Percentiles rank a stretch among this genome's conserved stretches.
phyloP scores from a whole-genome alignment of 2,329 filamentous ascomycete genomes.

The Arthrinium phaeospermum region DNA sequence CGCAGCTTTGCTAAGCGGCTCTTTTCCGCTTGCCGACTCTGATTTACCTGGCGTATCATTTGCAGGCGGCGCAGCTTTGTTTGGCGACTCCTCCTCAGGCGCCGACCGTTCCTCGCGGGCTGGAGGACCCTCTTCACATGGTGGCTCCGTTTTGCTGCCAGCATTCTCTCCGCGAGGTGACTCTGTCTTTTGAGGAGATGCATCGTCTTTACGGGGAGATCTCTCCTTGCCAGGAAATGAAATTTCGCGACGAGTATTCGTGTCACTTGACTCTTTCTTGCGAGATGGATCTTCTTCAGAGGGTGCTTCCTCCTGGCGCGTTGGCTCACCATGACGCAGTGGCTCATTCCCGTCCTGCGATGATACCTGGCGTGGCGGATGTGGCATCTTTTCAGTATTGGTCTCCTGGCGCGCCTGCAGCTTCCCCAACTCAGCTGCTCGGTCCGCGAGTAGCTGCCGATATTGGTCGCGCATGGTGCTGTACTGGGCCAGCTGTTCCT shows the following conservation, averaged over 20 bases:
- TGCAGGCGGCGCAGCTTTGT: background rate
- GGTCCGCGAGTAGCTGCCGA: background rate
- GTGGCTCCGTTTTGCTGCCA: no score
- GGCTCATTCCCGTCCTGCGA: background rate
- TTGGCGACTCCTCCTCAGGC: background rate
- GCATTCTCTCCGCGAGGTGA: background rate
- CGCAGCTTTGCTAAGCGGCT: no score
- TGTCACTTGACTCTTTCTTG: no score
- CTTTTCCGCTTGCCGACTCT: no score
- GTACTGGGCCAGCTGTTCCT: background rate
- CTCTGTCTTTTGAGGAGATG: no score
- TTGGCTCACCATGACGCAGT: no score
- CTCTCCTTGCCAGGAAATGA: no score
- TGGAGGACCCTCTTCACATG: no score
- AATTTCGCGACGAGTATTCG: background rate
- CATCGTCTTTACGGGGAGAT: no score
- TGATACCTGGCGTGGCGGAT: background rate
- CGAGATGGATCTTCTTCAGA: no score
- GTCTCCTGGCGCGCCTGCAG: background rate
- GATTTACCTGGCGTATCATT: no score
- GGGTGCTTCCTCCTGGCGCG: background rate
- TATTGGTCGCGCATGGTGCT: background rate
- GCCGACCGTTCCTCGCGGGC: background rate
- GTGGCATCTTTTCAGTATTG: background rate
- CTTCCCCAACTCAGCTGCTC: no score